Evolutionary conservation across 805 yeast genomes (phyloP).

Genomic region (Lachancea mirantina): DNA sequence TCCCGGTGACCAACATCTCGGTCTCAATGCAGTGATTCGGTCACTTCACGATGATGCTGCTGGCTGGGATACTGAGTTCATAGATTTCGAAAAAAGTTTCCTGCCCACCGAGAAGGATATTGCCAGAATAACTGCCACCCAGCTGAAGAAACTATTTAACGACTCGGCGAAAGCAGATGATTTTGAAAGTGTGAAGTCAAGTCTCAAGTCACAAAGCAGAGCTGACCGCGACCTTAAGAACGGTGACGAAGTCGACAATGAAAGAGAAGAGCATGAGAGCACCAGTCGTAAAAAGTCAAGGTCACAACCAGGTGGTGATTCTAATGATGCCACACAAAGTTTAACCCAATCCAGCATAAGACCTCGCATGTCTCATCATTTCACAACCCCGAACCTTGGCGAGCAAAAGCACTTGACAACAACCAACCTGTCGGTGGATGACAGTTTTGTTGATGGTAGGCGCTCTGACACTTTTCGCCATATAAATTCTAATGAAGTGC

Average conservation of each 20-base stretch:
- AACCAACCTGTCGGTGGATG: slow-evolving; percentile 3
- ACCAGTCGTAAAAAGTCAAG: too few species aligned
- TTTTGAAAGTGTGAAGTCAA: too few species aligned
- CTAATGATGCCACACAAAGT: too few species aligned
- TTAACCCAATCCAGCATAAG: too few species aligned
- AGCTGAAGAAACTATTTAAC: slow-evolving; percentile 64
- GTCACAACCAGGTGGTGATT: too few species aligned
- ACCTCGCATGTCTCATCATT: slow-evolving; percentile 3
- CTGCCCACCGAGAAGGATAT: slow-evolving; percentile 92
- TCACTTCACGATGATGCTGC: slow-evolving; percentile 75
- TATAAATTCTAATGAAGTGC: not conserved
- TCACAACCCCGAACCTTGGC: slow-evolving; percentile 4
- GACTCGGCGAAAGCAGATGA: slow-evolving; percentile 36
- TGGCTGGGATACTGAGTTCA: slow-evolving; percentile 79
- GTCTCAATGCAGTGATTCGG: slow-evolving; percentile 62
- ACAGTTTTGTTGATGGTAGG: slow-evolving; percentile 2
- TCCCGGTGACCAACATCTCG: slow-evolving; percentile 57
- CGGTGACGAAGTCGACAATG: too few species aligned
- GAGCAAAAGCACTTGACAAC: not conserved
- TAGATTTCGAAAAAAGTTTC: slow-evolving; percentile 67
- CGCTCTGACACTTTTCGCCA: not conserved
- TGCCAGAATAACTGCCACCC: slow-evolving; percentile 81
- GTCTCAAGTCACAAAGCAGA: too few species aligned
- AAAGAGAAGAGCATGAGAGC: too few species aligned
- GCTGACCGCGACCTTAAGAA: too few species aligned